Percentiles rank a stretch among this genome's conserved stretches.
These are phyloP conservation scores for Phalaenopsis equestris DNA, from an alignment of 106 monocot genomes.

Conservation along the genomic window DNA sequence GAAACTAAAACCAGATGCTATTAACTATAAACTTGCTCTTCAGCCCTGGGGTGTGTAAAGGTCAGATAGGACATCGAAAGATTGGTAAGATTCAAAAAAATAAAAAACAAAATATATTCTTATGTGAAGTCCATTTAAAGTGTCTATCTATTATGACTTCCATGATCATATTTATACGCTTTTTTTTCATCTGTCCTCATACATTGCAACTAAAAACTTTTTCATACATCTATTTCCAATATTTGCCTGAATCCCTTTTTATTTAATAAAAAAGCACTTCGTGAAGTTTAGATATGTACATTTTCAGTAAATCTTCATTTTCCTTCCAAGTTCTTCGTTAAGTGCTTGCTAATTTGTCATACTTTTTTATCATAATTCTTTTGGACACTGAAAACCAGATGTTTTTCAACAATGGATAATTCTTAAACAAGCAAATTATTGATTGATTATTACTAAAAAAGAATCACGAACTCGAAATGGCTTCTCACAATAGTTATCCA, in stretches of 20 bases:
- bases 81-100: background rate
- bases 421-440: background rate
- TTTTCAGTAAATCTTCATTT: background rate
- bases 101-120: background rate
- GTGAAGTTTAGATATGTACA: background rate
- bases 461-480: background rate
- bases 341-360: background rate
- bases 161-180: too few relatives aligned
- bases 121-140: background rate
- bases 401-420: background rate
- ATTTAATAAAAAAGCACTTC: too few relatives aligned
- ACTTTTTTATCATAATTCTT: background rate
- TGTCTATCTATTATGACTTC: background rate
- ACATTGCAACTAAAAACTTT: too few relatives aligned
- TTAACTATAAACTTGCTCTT: background rate
- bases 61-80: background rate
- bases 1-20: background rate
- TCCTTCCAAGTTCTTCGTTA: background rate
- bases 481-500: background rate
- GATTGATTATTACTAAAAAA: background rate
- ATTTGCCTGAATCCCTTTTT: too few relatives aligned
- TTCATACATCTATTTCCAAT: too few relatives aligned
- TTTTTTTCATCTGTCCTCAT: too few relatives aligned
- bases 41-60: background rate
- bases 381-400: background rate